Evolutionary conservation across 192 early-diverging fungal species (phyloP).

Genomic region (Lobulomyces angularis): DNA sequence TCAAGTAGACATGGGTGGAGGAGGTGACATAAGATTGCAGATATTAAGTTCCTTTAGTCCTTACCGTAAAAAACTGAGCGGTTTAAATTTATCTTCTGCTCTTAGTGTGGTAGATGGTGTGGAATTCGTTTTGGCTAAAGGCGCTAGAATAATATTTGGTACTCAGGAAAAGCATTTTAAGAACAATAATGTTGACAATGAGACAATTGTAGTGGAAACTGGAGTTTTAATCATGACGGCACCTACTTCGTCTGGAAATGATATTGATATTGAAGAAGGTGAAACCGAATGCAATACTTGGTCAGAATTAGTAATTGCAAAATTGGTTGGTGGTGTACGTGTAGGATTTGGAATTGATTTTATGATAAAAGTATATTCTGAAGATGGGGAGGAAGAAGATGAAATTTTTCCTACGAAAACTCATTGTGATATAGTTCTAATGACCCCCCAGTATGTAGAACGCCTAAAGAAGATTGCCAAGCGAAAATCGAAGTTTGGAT

Average conservation of each 20-base stretch:
- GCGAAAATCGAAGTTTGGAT: slow-evolving; percentile 10
- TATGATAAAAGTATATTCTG: slow-evolving; percentile 10
- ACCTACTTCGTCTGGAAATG: slow-evolving; percentile 8
- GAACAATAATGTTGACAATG: too few relatives aligned
- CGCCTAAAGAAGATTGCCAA: too few relatives aligned
- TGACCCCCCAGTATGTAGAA: slow-evolving; percentile 26
- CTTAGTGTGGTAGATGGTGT: slow-evolving; percentile 38
- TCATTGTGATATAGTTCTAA: slow-evolving; percentile 25
- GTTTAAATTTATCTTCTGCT: too few relatives aligned
- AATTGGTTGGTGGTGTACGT: slow-evolving; percentile 26
- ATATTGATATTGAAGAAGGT: slow-evolving; percentile 30
- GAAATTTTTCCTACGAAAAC: slow-evolving; percentile 9
- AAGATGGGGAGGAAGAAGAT: not conserved
- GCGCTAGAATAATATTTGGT: slow-evolving; percentile 21
- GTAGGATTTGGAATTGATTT: slow-evolving; percentile 23
- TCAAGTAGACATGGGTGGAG: slow-evolving; percentile 19
- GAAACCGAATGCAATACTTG: slow-evolving; percentile 16
- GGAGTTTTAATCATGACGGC: slow-evolving; percentile 9
- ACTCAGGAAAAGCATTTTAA: too few relatives aligned
- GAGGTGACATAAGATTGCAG: slow-evolving; percentile 24
- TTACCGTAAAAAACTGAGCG: slow-evolving; percentile 24
- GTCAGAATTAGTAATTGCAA: slow-evolving; percentile 10
- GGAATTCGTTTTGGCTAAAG: slow-evolving; percentile 19
- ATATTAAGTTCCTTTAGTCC: slow-evolving; percentile 30
- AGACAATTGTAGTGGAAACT: too few relatives aligned